Evolutionary conservation across 768 basidiomycete species (phyloP), one percentile per base, ranked within the genome.

Genomic region (Trametes sanguinea): DNA sequence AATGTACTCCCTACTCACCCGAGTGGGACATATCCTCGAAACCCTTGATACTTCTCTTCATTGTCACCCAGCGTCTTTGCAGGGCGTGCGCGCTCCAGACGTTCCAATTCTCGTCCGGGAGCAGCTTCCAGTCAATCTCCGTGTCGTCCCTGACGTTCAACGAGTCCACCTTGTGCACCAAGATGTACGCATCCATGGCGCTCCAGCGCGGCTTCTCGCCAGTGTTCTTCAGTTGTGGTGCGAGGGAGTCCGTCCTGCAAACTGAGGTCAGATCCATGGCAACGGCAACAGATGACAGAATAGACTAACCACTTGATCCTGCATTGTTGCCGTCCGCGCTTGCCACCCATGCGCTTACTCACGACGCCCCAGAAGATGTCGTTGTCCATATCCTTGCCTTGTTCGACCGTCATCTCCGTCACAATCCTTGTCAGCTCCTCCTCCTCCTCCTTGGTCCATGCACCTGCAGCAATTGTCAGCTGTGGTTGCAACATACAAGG

Each of bases 281-380:
- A 50, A 16, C 40, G 37, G 7, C 3, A 3, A 27, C 16, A 7
- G 5, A 6, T n/a, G 33, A 13, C 39, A 29, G 45, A 32, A 22
- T 22, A 22, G 6, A 47, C 74, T 56, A 61, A 90, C 91, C 92
- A 94, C 82, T 94, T 94, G 46, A 89, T 90, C 51, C 92, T 82
- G 76, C 92, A 94, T 72, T 94, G 92, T 68, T 92, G 89, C 65
- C 92, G 80, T 39, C 87, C 86, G 51, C 92, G 82, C 51, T 74
- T 87, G 27, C 85, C 84, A 42, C 86, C 89, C 92, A 94, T 94
- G 48, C 81, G 80, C 51, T 87, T 82, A 63, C 86, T 87, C 42
- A 94, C 89, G 54, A 80, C 80, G 14, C 85, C 84, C 92, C 92
- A 94, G 74, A 92, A 93, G 37, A 93, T 85, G 64, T 94, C 92